Percentiles rank a stretch among this genome's conserved stretches.
Evolutionary conservation across 495 filamentous ascomycete species (phyloP).

Genomic region (Physcia stellaris): DNA sequence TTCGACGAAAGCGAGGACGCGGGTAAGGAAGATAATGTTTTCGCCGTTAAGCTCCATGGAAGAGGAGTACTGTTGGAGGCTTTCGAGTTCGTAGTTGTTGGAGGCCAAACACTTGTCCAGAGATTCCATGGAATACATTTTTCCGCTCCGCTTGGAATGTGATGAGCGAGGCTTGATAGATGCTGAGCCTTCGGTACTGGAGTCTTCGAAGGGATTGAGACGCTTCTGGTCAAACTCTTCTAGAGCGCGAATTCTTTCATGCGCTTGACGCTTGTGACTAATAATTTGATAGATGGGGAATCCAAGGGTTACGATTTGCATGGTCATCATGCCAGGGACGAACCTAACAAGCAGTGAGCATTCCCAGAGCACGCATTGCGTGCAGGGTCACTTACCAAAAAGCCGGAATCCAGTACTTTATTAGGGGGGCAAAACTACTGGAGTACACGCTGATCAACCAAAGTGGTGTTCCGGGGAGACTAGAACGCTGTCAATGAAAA

Average conservation of each 20-base stretch:
- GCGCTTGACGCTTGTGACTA: conserved; percentile 10
- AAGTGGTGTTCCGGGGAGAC: conserved; percentile 50
- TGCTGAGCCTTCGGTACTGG: too few relatives aligned
- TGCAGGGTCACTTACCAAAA: conserved; percentile 35
- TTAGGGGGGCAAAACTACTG: conserved; percentile 39
- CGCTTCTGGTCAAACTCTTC: conserved; percentile 20
- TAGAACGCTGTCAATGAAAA: conserved; percentile 12
- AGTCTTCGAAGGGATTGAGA: conserved; percentile 11
- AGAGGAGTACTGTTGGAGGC: conserved; percentile 46
- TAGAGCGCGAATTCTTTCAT: conserved; percentile 24
- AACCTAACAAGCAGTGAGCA: conserved; percentile 26
- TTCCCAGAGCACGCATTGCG: background rate
- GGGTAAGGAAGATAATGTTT: conserved; percentile 52
- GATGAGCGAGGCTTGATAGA: conserved; percentile 21
- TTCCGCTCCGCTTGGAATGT: conserved; percentile 14
- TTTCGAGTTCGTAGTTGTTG: conserved; percentile 30
- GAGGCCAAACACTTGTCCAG: conserved; percentile 42
- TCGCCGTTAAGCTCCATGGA: conserved; percentile 52
- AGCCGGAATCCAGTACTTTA: conserved; percentile 37
- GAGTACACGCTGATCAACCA: conserved; percentile 51
- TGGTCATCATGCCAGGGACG: conserved; percentile 36
- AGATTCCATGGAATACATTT: conserved; percentile 42
- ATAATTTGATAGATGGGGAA: conserved; percentile 42
- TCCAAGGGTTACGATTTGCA: conserved; percentile 40
- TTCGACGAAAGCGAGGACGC: conserved; percentile 40